A percentile compares a stretch with the other conserved stretches of the same genome.
Evolutionary conservation across 2,329 filamentous ascomycete genomes (phyloP).

Genomic region (Mariannaea sp.): DNA sequence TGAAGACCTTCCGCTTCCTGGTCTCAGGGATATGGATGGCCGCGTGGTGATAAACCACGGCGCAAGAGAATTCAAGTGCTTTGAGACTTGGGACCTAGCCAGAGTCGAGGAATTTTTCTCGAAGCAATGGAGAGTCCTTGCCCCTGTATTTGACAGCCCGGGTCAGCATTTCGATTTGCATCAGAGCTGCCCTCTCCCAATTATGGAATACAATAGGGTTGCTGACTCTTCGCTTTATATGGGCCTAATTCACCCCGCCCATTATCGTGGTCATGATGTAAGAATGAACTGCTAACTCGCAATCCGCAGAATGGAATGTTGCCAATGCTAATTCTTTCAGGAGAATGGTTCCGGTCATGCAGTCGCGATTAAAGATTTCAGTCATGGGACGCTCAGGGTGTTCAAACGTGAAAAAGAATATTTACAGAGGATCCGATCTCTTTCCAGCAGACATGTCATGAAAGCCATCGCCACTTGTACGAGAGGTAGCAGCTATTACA

Average conservation of each 20-base stretch:
- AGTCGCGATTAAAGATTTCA: constrained; percentile 13
- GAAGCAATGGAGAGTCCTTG: constrained; percentile 9
- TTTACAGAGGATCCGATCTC: background rate
- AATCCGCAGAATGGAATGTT: no score
- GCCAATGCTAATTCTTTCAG: no score
- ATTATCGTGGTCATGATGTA: constrained; percentile 4
- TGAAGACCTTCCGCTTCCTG: no score
- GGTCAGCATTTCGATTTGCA: background rate
- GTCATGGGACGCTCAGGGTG: no score
- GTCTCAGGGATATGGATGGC: no score
- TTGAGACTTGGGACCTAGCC: no score
- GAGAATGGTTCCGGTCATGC: no score
- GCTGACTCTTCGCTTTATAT: no score
- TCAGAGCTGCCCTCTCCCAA: constrained; percentile 1
- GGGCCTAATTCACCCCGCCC: no score
- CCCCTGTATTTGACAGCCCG: background rate
- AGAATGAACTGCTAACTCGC: no score
- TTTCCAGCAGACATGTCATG: constrained; percentile 3
- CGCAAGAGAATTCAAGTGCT: no score
- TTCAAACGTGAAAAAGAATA: constrained; percentile 8
- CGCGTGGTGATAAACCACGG: no score
- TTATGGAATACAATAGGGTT: background rate
- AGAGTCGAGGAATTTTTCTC: constrained; percentile 22
- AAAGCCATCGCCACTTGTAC: constrained; percentile 13
- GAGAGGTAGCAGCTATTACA: constrained; percentile 11